phyloP scores from a whole-genome alignment of 1,139 yeast genomes.

The Scheffersomyces segobiensis region DNA sequence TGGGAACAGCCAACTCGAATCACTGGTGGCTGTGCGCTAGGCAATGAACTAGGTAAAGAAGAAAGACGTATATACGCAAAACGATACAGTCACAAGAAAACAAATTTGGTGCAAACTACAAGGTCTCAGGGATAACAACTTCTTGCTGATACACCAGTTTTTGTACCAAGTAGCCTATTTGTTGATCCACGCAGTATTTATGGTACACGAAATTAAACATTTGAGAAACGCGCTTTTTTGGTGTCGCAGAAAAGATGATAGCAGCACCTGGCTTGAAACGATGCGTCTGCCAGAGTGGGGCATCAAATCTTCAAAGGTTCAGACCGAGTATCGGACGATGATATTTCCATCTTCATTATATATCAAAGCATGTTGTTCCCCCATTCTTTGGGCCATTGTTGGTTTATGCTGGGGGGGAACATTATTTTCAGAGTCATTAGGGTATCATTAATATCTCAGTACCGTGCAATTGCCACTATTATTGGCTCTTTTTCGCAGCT shows the following conservation, averaged over 20 bases:
- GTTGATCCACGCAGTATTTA: not conserved
- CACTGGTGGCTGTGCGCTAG: not conserved
- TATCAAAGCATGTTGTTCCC: not conserved
- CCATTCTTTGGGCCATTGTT: not conserved
- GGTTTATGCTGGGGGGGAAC: not conserved
- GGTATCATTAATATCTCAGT: no score
- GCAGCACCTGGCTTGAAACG: not conserved
- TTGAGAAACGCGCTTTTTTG: not conserved
- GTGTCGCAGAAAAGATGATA: not conserved
- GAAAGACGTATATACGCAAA: not conserved
- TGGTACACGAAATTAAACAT: not conserved
- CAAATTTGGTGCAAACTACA: not conserved
- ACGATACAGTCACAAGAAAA: not conserved
- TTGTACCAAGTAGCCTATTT: not conserved
- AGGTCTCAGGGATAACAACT: not conserved
- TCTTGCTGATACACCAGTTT: not conserved
- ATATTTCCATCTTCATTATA: not conserved
- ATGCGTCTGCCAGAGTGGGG: not conserved
- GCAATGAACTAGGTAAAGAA: not conserved
- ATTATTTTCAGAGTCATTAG: no score
- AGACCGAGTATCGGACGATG: not conserved
- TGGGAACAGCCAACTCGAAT: not conserved
- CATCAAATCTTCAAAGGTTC: not conserved
- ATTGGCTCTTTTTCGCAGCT: not conserved
- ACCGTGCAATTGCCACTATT: no score